Evolutionary conservation across 2,329 filamentous ascomycete genomes (phyloP).

Genomic region (Aspergillus jensenii): DNA sequence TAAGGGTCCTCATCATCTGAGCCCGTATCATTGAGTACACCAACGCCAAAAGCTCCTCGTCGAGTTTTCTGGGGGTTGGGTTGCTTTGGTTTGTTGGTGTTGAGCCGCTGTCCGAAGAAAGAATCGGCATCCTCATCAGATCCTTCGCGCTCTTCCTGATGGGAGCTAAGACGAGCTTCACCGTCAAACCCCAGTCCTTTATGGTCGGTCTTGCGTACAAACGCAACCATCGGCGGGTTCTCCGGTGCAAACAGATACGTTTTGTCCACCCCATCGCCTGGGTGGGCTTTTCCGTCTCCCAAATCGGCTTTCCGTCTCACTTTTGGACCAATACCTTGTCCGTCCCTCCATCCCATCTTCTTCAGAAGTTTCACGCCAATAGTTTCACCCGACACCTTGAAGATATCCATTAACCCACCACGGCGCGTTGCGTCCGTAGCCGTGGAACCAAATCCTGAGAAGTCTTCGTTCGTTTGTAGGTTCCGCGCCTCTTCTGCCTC

Average conservation of each 20-base stretch:
- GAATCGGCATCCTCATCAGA: slow-evolving; percentile 32
- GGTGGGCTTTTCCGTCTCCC: slow-evolving; percentile 49
- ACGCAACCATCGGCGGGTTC: slow-evolving; percentile 64
- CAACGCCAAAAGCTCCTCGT: slow-evolving; percentile 77
- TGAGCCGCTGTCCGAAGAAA: slow-evolving; percentile 38
- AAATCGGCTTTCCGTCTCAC: slow-evolving; percentile 72
- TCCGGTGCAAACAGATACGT: slow-evolving; percentile 82
- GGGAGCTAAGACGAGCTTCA: slow-evolving; percentile 35
- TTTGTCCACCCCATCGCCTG: slow-evolving; percentile 42
- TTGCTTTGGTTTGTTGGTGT: slow-evolving; percentile 36
- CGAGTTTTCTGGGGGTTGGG: slow-evolving; percentile 55
- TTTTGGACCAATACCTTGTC: slow-evolving; percentile 89
- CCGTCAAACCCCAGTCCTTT: slow-evolving; percentile 49
- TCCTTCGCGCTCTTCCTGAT: slow-evolving; percentile 13
- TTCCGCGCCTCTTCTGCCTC: slow-evolving; percentile 77
- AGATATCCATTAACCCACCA: slow-evolving; percentile 67
- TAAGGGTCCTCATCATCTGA: slow-evolving; percentile 96
- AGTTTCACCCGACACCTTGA: slow-evolving; percentile 73
- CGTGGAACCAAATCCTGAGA: slow-evolving; percentile 72
- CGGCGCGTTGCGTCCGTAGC: slow-evolving; percentile 53
- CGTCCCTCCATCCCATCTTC: slow-evolving; percentile 94
- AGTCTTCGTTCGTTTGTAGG: slow-evolving; percentile 70
- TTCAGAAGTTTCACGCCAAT: slow-evolving; percentile 83
- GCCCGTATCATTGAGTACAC: slow-evolving; percentile 85
- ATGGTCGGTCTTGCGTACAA: slow-evolving; percentile 45